Conservation (phyloP, 441 rosid genomes). For the Mallotus japonicus region DNA sequence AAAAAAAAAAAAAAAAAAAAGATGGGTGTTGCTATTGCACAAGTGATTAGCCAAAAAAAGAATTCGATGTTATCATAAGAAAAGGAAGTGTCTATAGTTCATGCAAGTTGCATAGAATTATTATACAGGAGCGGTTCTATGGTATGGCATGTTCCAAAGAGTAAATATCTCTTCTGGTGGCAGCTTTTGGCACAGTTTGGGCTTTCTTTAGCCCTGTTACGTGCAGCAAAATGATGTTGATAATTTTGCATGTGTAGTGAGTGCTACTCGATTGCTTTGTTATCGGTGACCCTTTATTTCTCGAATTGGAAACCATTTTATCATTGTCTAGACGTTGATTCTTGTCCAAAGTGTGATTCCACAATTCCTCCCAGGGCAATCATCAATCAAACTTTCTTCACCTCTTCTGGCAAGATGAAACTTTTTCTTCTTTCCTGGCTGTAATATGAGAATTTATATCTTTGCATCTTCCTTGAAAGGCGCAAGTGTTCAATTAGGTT, state of each 20-base stretch:
- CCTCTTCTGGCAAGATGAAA: not conserved
- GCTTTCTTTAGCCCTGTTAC: slow-evolving; percentile 11
- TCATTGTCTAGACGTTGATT: slow-evolving; percentile 7
- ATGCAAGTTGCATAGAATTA: slow-evolving; percentile 9
- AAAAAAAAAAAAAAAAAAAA: too few species aligned
- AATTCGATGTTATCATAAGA: slow-evolving; percentile 2
- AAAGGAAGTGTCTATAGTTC: not conserved
- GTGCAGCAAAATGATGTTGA: not conserved
- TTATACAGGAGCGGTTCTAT: slow-evolving; percentile 5
- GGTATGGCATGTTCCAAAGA: slow-evolving; percentile 13
- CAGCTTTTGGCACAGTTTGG: slow-evolving; percentile 9
- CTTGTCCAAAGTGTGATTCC: slow-evolving; percentile 23
- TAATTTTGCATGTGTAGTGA: slow-evolving; percentile 21
- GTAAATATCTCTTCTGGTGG: not conserved
- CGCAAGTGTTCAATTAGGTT: not conserved
- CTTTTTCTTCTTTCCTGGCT: not conserved
- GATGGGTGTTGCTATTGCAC: not conserved
- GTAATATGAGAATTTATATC: not conserved
- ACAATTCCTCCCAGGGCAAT: not conserved
- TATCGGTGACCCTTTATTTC: not conserved
- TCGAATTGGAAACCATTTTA: slow-evolving; percentile 9
- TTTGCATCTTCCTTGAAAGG: too few species aligned
- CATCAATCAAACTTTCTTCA: not conserved
- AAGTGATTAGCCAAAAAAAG: not conserved
- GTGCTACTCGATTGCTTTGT: slow-evolving; percentile 9